Conservation (phyloP, 169 alveolate genomes). For the Plasmodium cynomolgi region DNA sequence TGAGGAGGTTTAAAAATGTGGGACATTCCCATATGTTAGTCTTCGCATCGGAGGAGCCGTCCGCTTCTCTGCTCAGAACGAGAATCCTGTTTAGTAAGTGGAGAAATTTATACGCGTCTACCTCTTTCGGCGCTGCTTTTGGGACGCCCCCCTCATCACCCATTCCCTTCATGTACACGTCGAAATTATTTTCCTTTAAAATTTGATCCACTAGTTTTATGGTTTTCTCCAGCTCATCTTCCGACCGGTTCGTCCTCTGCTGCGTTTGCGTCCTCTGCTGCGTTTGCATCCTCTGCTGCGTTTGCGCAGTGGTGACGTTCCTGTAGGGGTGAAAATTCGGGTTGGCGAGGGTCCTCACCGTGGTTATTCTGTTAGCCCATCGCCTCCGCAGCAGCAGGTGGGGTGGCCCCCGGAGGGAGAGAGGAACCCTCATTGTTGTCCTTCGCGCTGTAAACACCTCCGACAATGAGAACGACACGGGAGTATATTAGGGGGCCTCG, state of each 20-base stretch:
- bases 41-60: neutral
- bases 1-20: slow-evolving; percentile 23
- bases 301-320: neutral
- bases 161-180: slow-evolving; percentile 9
- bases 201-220: slow-evolving; percentile 19
- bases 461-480: neutral
- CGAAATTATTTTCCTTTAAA: slow-evolving; percentile 40
- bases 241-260: neutral
- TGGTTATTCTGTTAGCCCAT: neutral
- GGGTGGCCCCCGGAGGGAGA: neutral
- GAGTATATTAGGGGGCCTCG: neutral
- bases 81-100: slow-evolving; percentile 52
- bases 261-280: neutral
- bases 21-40: slow-evolving; percentile 37
- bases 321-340: neutral
- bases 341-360: neutral
- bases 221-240: neutral
- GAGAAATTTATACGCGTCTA: slow-evolving; percentile 45
- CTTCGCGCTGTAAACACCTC: neutral
- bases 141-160: neutral
- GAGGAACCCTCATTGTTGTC: neutral
- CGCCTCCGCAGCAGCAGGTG: neutral
- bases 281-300: neutral
- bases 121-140: slow-evolving; percentile 7
- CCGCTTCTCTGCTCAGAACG: slow-evolving; percentile 20